A percentile compares a stretch with the other conserved stretches of the same genome.
phyloP scores from a whole-genome alignment of 192 early-diverging fungal genomes.

The Bifiguratus adelaidae region DNA sequence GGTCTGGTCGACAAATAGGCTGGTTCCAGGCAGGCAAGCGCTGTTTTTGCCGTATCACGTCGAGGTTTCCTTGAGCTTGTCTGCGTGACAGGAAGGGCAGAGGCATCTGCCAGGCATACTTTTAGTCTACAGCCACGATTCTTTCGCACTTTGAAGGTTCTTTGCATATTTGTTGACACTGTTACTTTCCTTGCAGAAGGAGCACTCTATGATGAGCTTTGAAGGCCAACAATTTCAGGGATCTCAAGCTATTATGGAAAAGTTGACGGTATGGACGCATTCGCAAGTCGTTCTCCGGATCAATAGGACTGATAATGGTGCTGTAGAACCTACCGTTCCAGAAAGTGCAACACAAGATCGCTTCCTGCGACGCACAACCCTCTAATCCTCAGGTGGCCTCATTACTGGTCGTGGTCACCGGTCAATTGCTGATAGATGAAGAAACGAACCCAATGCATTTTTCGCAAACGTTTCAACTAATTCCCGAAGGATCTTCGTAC shows the following conservation, averaged over 20 bases:
- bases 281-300: neutral
- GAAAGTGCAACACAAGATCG: conserved; percentile 58
- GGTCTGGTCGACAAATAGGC: too few species aligned
- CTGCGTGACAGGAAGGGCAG: neutral
- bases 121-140: too few species aligned
- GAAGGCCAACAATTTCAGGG: conserved; percentile 64
- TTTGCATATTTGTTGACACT: neutral
- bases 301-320: neutral
- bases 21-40: too few species aligned
- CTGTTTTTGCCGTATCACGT: neutral
- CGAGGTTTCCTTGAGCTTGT: neutral
- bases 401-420: conserved; percentile 76
- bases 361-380: conserved; percentile 78
- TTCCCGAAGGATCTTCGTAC: conserved; percentile 53
- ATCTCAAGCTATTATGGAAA: conserved; percentile 53
- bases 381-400: conserved; percentile 41
- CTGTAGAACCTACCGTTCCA: conserved; percentile 65
- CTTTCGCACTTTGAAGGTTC: too few species aligned
- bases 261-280: conserved; percentile 52
- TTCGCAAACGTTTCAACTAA: conserved; percentile 80
- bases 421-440: conserved; percentile 76
- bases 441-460: conserved; percentile 75
- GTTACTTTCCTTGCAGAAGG: conserved; percentile 40
- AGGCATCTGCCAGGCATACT: neutral
- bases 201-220: conserved; percentile 77